Evolutionary conservation across 2,329 filamentous ascomycete species (phyloP), one percentile per base, ranked within the genome.

Genomic region (Cordyceps cicadae): DNA sequence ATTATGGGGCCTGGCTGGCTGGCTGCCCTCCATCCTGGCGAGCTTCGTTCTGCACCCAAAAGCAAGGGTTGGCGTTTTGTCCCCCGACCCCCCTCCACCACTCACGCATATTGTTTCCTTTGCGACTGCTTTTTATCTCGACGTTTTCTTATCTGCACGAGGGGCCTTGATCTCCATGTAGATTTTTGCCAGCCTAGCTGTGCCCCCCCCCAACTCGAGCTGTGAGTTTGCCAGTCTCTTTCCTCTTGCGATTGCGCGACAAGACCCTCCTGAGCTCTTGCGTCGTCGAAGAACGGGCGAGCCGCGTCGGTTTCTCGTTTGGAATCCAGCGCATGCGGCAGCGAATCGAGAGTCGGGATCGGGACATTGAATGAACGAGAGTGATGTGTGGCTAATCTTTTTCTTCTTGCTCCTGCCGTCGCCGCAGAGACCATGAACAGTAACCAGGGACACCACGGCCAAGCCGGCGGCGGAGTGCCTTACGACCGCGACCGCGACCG

Each of bases 401-500:
- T 34, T 49, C 4, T 24, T 24, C 24, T 24, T 24, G 24, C 4
- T 24, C 29, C 29, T 6, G 17, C 19, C 34, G 26, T 45, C 14
- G 50, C 60, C n/a, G 39, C 39, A 58, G 46, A 65, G 65, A 73
- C 63, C 65, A 81, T 81, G 79, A 81, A 80, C 67, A 77, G 59
- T 46, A 61, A 70, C 70, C 76, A 77, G 64, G 74, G 73, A 62
- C 70, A 76, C 61, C 76, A 78, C 69, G 71, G 70, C 66, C 72
- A 70, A 64, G 67, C 68, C 67, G 70, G 71, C 69, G 71, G 72
- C 69, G 71, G 69, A 64, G 66, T 70, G 69, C 73, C 70, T 62
- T 80, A 77, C 71, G 77, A 80, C 66, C 75, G 77, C 70, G 78
- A 80, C 66, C 75, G 77, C 70, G 78, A 80, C 61, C 77, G 75